A percentile compares a stretch with the other conserved stretches of the same genome.
These are phyloP conservation scores for Fusarium robinianum DNA, from an alignment of 2,329 filamentous ascomycete genomes.

Conservation along the genomic window DNA sequence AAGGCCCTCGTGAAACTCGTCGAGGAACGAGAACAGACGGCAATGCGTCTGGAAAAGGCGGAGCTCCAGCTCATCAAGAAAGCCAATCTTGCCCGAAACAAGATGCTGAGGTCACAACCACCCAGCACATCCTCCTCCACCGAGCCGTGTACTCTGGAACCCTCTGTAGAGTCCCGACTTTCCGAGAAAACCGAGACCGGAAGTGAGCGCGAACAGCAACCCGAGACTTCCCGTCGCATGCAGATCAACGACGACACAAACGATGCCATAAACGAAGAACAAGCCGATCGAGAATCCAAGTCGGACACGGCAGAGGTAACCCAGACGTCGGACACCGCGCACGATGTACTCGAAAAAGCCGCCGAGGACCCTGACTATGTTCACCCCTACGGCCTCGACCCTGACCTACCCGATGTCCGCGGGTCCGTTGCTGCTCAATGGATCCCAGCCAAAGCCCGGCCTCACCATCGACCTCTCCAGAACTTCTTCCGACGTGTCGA, in stretches of 20 bases:
- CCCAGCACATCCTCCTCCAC: slow-evolving; percentile 11
- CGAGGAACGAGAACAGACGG: slow-evolving; percentile 77
- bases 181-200: slow-evolving; percentile 18
- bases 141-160: slow-evolving; percentile 16
- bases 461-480: slow-evolving; percentile 69
- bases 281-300: slow-evolving; percentile 15
- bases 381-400: slow-evolving; percentile 44
- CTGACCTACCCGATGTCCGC: slow-evolving; percentile 46
- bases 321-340: slow-evolving; percentile 2
- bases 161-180: slow-evolving; percentile 18
- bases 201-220: slow-evolving; percentile 13
- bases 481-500: slow-evolving; percentile 88
- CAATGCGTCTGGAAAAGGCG: slow-evolving; percentile 81
- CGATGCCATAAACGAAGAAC: not conserved
- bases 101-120: slow-evolving; percentile 42
- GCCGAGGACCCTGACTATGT: slow-evolving; percentile 41
- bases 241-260: slow-evolving; percentile 7
- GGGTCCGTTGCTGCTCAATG: slow-evolving; percentile 70
- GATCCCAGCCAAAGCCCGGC: slow-evolving; percentile 73
- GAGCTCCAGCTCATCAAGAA: slow-evolving; percentile 84
- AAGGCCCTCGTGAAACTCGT: slow-evolving; percentile 80
- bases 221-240: slow-evolving; percentile 7
- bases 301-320: slow-evolving; percentile 20
- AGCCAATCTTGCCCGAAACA: slow-evolving; percentile 73
- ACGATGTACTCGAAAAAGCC: slow-evolving; percentile 26